Conservation (phyloP, 2,329 filamentous ascomycete species). For the Claviceps sp. region DNA sequence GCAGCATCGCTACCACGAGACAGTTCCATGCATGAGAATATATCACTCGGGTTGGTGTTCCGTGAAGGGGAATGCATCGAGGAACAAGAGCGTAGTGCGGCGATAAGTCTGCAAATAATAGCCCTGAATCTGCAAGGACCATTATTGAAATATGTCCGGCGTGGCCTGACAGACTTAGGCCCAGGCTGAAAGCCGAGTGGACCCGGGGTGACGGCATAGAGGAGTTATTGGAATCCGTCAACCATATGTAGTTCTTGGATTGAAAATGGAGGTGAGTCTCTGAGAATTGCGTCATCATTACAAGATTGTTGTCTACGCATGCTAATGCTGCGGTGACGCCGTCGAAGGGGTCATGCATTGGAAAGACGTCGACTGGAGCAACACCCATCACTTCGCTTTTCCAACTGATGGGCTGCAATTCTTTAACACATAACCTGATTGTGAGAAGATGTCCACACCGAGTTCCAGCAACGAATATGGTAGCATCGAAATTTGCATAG, state of each 20-base stretch:
- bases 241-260: conserved; percentile 33
- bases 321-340: conserved; percentile 24
- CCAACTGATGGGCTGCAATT: conserved; percentile 14
- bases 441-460: conserved; percentile 38
- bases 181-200: conserved; percentile 31
- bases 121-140: conserved; percentile 33
- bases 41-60: conserved; percentile 37
- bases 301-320: conserved; percentile 34
- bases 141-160: conserved; percentile 29
- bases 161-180: conserved; percentile 23
- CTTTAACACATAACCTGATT: conserved; percentile 14
- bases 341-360: conserved; percentile 12
- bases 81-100: conserved; percentile 32
- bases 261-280: conserved; percentile 18
- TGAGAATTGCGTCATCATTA: conserved; percentile 28
- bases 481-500: conserved; percentile 13
- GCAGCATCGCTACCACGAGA: conserved; percentile 37
- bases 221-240: conserved; percentile 34
- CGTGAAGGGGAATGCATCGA: conserved; percentile 31
- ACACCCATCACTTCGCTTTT: conserved; percentile 21
- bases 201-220: conserved; percentile 33
- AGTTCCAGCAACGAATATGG: conserved; percentile 31
- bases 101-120: conserved; percentile 41
- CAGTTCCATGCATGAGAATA: conserved; percentile 40
- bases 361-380: conserved; percentile 22